Evolutionary conservation across 306 rosid genomes (phyloP).

Genomic region (Rubus parviflorus): DNA sequence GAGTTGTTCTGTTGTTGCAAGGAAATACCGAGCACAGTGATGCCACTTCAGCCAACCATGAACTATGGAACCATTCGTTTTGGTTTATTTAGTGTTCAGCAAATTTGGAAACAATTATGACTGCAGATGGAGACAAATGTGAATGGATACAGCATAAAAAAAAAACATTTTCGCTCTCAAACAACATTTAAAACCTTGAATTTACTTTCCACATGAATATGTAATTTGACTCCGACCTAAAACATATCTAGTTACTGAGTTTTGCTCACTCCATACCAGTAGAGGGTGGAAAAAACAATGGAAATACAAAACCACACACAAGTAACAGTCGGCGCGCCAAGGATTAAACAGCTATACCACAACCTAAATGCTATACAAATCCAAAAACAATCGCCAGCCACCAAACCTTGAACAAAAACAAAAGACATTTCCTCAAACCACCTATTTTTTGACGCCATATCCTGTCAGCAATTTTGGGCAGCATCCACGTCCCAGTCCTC

Average conservation of each 20-base stretch:
- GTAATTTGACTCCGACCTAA: not conserved
- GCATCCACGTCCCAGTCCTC: conserved; percentile 26
- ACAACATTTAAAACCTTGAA: not conserved
- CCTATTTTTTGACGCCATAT: not conserved
- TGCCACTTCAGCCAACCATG: no score
- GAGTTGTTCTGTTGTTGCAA: no score
- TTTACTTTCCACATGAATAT: not conserved
- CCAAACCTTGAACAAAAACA: conserved; percentile 7
- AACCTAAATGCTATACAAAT: conserved; percentile 25
- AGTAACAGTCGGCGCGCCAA: not conserved
- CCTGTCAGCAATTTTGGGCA: conserved; percentile 10
- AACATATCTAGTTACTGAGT: not conserved
- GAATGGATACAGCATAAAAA: not conserved
- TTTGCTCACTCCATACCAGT: not conserved
- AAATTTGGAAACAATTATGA: not conserved
- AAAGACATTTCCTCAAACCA: not conserved
- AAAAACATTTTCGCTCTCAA: not conserved
- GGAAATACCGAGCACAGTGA: no score
- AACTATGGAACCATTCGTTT: no score
- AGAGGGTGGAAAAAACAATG: not conserved
- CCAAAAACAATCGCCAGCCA: conserved; percentile 6
- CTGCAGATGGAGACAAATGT: not conserved
- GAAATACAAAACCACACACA: not conserved
- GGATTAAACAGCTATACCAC: conserved; percentile 13
- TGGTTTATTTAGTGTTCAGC: not conserved